phyloP scores from a whole-genome alignment of 1,139 yeast species.

The Nakaseomyces bracarensis region DNA sequence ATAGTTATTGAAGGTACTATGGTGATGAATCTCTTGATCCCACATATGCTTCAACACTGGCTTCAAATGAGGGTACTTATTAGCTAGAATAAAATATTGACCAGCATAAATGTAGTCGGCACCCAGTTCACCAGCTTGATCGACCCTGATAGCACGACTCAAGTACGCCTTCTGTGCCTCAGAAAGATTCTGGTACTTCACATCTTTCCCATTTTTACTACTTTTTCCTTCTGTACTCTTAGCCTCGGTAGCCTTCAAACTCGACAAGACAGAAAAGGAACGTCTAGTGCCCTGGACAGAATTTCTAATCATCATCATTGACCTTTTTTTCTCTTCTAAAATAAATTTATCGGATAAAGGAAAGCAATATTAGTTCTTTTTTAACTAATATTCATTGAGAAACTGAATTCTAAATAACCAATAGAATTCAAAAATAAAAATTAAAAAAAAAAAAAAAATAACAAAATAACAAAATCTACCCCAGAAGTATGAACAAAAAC shows the following conservation, averaged over 20 bases:
- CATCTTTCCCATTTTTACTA: constrained; percentile 8
- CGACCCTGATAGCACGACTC: constrained; percentile 77
- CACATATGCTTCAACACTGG: constrained; percentile 88
- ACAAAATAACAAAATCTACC: too few species aligned
- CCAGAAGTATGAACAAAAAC: too few species aligned
- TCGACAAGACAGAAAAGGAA: constrained; percentile 13
- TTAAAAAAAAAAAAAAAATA: too few species aligned
- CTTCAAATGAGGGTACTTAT: constrained; percentile 60
- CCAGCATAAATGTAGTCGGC: constrained; percentile 92
- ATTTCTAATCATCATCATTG: background rate
- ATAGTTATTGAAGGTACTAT: constrained; percentile 67
- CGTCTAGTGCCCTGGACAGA: constrained; percentile 7
- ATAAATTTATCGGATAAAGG: too few species aligned
- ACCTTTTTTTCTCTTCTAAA: background rate
- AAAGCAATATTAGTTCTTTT: too few species aligned
- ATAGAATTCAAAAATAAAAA: too few species aligned
- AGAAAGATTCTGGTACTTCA: constrained; percentile 34
- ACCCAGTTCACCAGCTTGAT: constrained; percentile 98
- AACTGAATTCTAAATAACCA: too few species aligned
- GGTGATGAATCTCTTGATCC: constrained; percentile 94
- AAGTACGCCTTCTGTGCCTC: constrained; percentile 62
- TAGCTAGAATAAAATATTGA: constrained; percentile 69
- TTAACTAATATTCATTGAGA: too few species aligned
- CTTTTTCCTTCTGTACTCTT: constrained; percentile 9
- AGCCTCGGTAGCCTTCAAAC: constrained; percentile 10